A percentile compares a stretch with the other conserved stretches of the same genome.
Conservation (phyloP, 768 basidiomycete species). For the Tulasnella sp. region DNA sequence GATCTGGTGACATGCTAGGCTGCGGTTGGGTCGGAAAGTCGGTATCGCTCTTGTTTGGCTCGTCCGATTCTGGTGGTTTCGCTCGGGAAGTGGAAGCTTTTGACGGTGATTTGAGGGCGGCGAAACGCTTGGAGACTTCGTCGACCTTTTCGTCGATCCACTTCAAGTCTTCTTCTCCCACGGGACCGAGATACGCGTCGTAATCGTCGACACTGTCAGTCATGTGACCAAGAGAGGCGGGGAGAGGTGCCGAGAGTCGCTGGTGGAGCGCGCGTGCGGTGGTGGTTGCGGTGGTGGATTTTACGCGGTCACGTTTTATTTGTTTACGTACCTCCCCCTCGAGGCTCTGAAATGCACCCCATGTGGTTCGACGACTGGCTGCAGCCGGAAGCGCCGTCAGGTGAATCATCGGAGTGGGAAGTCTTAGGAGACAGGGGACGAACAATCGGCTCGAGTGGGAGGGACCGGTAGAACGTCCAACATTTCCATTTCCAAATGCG, state of each 20-base stretch:
- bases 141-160: slow-evolving; percentile 6
- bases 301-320: slow-evolving; percentile 9
- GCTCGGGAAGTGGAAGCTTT: slow-evolving; percentile 4
- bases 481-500: background rate
- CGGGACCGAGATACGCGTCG: background rate
- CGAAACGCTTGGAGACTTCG: background rate
- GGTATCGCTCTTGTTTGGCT: background rate
- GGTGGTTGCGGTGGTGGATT: background rate
- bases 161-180: slow-evolving; percentile 16
- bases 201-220: slow-evolving; percentile 18
- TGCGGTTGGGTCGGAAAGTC: background rate
- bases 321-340: background rate
- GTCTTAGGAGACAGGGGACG: background rate
- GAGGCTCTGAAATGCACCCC: background rate
- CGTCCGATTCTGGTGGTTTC: background rate
- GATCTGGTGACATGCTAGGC: background rate
- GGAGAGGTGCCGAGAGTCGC: slow-evolving; percentile 7
- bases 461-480: background rate
- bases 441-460: background rate
- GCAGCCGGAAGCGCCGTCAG: background rate
- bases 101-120: background rate
- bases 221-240: background rate
- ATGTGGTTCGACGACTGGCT: background rate
- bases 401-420: background rate
- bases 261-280: background rate